Evolutionary conservation across 257 asterid genomes (phyloP), one percentile per base, ranked within the genome.

Genomic region (Gentiana macrophylla): DNA sequence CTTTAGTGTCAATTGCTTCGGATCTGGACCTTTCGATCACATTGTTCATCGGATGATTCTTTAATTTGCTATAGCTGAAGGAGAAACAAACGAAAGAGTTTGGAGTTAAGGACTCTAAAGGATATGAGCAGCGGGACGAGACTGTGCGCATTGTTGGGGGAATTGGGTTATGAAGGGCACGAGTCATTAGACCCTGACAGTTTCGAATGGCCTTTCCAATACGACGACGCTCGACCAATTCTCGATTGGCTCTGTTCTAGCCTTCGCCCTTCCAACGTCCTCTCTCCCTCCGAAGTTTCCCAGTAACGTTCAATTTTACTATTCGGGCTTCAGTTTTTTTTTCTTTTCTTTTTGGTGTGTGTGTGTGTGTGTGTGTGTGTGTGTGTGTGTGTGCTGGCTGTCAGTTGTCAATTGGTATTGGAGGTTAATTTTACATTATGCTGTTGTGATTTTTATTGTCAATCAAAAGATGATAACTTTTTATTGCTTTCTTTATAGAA

Each of bases 201-300:
- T 75, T 90, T 84, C 64, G 96, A 90, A 59, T 90, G 98, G 98
- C 98, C 98, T 35, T 90, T 90, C 66, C 98, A 90, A 64, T 86
- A 90, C 81, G 98, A 90, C 56, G 98, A 90, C 69, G 94, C 83
- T 72, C 84, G 96, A 11, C 98, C 96, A 50, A 72, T 90, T 37
- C 96, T 90, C 68, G 94, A 90, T 68, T 90, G 98, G 98, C 86
- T 90, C 38, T 86, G 95, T 82, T 90, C 96, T 15, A 86, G 92
- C 72, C 96, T 90, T 53, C 96, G 94, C 56, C 96, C 88, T 32
- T 84, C 96, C 48, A 90, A 86, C 48, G 98, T 90, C 57, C 96
- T 90, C 66, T 79, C 94, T 50, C 82, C 85, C 11, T 71, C 91
- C n/a, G 92, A 90, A 63, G 81, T 90, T 70, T 70, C 89, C 45